Evolutionary conservation across 2,329 filamentous ascomycete species (phyloP).

Genomic region (Claviceps africana): DNA sequence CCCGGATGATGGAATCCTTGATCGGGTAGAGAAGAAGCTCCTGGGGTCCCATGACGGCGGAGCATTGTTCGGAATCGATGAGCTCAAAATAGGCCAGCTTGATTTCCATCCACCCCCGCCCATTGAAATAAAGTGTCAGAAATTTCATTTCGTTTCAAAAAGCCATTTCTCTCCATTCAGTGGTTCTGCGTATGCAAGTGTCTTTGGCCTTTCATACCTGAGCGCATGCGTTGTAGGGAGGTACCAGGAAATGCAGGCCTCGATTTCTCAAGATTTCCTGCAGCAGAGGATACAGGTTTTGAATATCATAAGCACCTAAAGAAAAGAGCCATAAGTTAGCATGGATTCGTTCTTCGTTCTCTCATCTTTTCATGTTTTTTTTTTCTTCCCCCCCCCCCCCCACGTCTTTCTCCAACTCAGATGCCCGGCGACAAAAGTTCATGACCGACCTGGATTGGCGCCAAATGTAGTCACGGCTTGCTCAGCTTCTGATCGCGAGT

Average conservation of each 20-base stretch:
- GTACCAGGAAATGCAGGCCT: conserved; percentile 61
- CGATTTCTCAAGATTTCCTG: conserved; percentile 59
- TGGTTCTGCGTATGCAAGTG: not conserved
- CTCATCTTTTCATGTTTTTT: too few species aligned
- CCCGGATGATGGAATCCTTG: conserved; percentile 55
- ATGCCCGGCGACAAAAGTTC: too few species aligned
- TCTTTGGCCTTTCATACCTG: conserved; percentile 43
- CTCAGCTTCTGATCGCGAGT: conserved; percentile 66
- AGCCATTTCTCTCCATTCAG: not conserved
- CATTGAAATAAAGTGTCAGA: not conserved
- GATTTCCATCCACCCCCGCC: not conserved
- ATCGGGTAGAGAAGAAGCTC: conserved; percentile 79
- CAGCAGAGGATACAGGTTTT: conserved; percentile 62
- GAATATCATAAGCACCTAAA: conserved; percentile 54
- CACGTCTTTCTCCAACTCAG: not conserved
- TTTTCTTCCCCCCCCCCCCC: too few species aligned
- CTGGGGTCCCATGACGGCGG: conserved; percentile 69
- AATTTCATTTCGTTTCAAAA: not conserved
- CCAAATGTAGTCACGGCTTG: conserved; percentile 80
- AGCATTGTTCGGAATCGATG: conserved; percentile 50
- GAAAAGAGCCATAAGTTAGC: not conserved
- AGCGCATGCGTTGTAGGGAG: conserved; percentile 76
- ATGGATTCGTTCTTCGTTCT: not conserved
- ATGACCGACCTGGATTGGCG: conserved; percentile 47
- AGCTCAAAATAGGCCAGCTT: conserved; percentile 64